These are phyloP conservation scores for Helichrysum umbraculigerum DNA, from an alignment of 129 eudicot species.

Conservation along the genomic window DNA sequence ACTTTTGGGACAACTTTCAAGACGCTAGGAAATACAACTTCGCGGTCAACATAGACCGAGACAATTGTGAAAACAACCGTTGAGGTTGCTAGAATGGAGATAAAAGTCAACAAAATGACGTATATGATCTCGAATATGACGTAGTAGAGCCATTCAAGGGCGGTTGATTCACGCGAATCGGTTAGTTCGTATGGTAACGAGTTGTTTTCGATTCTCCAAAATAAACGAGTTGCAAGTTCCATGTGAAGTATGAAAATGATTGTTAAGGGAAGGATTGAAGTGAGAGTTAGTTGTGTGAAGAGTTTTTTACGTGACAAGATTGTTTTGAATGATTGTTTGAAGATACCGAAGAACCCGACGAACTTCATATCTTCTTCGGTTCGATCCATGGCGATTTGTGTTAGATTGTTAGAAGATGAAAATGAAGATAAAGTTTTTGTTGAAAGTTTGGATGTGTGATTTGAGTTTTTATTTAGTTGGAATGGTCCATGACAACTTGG, in stretches of 20 bases:
- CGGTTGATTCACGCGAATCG: not conserved
- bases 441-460: too few relatives aligned
- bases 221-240: conserved; percentile 7
- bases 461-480: not conserved
- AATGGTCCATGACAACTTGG: not conserved
- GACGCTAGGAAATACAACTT: conserved; percentile 35
- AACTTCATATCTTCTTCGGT: conserved; percentile 31
- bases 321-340: conserved; percentile 30
- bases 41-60: conserved; percentile 38
- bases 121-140: conserved; percentile 40
- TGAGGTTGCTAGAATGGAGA: conserved; percentile 67
- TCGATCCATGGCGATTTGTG: conserved; percentile 29
- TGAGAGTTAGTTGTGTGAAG: conserved; percentile 33
- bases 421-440: not conserved
- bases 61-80: conserved; percentile 72
- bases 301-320: conserved; percentile 20
- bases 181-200: not conserved
- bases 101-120: conserved; percentile 41
- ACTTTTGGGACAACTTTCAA: conserved; percentile 43
- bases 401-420: not conserved
- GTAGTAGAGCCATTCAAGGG: conserved; percentile 31
- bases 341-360: conserved; percentile 35
- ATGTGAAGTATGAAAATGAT: conserved; percentile 29
- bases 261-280: conserved; percentile 35
- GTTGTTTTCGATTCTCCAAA: not conserved